phyloP scores from a whole-genome alignment of 371 early-diverging fungal genomes.

The Mucor plumbeus region DNA sequence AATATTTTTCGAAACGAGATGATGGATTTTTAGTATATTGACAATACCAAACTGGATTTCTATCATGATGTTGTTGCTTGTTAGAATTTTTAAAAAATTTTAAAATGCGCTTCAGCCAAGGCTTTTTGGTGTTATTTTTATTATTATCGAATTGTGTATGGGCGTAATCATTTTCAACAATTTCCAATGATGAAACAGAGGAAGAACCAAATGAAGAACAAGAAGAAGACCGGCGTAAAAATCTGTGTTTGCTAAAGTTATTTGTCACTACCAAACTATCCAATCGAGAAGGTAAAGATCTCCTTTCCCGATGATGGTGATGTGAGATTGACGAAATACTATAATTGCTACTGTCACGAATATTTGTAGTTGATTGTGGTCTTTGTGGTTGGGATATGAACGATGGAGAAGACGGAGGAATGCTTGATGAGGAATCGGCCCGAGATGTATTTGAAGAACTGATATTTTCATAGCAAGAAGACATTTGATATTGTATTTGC shows the following conservation, averaged over 20 bases:
- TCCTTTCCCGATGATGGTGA: constrained; percentile 18
- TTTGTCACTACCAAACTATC: not conserved
- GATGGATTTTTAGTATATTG: constrained; percentile 24
- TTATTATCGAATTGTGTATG: not conserved
- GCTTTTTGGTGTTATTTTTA: constrained; percentile 6
- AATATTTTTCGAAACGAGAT: constrained; percentile 14
- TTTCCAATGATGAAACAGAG: constrained; percentile 9
- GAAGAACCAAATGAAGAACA: constrained; percentile 6
- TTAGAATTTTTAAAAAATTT: constrained; percentile 21
- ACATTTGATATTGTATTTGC: constrained; percentile 21
- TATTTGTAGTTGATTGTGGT: constrained; percentile 8
- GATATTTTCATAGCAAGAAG: not conserved
- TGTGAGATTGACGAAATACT: constrained; percentile 1
- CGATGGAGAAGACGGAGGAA: constrained; percentile 12
- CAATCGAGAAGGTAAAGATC: constrained; percentile 14
- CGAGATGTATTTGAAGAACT: constrained; percentile 11
- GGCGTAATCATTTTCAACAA: not conserved
- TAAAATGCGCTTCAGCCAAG: constrained; percentile 23
- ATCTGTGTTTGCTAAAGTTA: not conserved
- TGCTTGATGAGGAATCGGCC: constrained; percentile 19
- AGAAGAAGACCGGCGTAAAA: constrained; percentile 8
- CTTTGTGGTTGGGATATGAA: constrained; percentile 11
- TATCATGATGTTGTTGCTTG: not conserved
- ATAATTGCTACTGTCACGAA: not conserved
- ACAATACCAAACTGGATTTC: constrained; percentile 22